Percentiles rank a stretch among this genome's conserved stretches.
These are phyloP conservation scores for Eimeria necatrix DNA, from an alignment of 169 alveolate genomes.

Conservation along the genomic window DNA sequence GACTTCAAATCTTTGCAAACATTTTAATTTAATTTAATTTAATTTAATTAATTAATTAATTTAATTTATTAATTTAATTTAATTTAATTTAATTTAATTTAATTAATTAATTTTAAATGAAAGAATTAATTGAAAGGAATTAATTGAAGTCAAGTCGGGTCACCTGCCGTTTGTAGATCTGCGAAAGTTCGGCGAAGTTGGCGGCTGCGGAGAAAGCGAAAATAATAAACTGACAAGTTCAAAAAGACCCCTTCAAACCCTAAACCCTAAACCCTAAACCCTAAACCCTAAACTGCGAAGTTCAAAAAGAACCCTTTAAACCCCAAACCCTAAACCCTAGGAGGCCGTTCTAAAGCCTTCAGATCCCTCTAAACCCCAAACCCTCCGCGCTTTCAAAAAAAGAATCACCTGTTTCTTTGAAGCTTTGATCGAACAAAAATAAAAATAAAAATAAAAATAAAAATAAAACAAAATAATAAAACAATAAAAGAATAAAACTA, in stretches of 20 bases:
- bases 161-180: conserved; percentile 43
- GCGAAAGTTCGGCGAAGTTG: neutral
- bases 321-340: neutral
- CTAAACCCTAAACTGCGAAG: neutral
- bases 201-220: neutral
- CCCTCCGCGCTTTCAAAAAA: neutral
- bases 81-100: no score
- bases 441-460: no score
- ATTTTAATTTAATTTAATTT: no score
- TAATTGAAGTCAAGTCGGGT: neutral
- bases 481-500: neutral
- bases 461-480: neutral
- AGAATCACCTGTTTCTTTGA: conserved; percentile 3
- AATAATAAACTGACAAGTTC: neutral
- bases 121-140: no score
- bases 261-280: conserved; percentile 11
- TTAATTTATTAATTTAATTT: neutral
- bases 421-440: neutral
- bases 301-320: neutral
- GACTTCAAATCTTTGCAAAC: no score
- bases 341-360: neutral
- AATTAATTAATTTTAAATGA: no score
- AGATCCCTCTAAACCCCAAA: neutral
- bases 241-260: neutral
- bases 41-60: neutral